Percentiles rank a stretch among this genome's conserved stretches.
Evolutionary conservation across 768 basidiomycete species (phyloP).

Genomic region (Suillus lakei): DNA sequence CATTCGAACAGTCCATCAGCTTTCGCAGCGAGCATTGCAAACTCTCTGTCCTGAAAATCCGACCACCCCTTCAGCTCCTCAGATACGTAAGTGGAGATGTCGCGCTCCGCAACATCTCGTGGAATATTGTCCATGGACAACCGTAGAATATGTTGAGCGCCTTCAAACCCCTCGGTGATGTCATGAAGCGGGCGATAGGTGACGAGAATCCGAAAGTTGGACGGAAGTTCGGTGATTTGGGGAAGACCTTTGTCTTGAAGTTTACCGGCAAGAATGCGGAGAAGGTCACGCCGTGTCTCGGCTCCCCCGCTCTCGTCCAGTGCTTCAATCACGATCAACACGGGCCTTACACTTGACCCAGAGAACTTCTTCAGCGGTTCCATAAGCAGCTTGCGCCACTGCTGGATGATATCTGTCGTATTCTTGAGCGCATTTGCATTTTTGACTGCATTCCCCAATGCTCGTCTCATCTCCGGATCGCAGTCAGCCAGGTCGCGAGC

Average conservation of each 20-base stretch:
- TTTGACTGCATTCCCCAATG: neutral
- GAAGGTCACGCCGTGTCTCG: slow-evolving; percentile 22
- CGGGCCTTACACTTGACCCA: slow-evolving; percentile 17
- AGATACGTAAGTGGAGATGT: neutral
- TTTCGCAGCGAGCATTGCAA: neutral
- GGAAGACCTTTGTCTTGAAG: neutral
- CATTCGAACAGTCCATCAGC: slow-evolving; percentile 14
- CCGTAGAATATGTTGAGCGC: neutral
- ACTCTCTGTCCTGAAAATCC: neutral
- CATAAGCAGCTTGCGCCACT: slow-evolving; percentile 25
- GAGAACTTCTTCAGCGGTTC: slow-evolving; percentile 9
- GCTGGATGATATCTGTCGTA: slow-evolving; percentile 4
- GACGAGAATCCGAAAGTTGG: slow-evolving; percentile 15
- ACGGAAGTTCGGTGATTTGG: slow-evolving; percentile 2
- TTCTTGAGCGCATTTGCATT: neutral
- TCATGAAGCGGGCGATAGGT: slow-evolving; percentile 15
- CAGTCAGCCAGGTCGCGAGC: slow-evolving; percentile 26
- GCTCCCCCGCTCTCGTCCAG: slow-evolving; percentile 19
- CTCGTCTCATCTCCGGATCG: slow-evolving; percentile 10
- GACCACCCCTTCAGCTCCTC: neutral
- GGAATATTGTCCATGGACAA: slow-evolving; percentile 3
- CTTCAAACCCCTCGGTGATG: neutral
- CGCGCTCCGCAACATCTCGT: neutral
- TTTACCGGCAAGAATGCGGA: slow-evolving; percentile 19
- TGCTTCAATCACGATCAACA: slow-evolving; percentile 32